A percentile compares a stretch with the other conserved stretches of the same genome.
Conservation (phyloP, 1,284 basidiomycete genomes). For the Naganishia sp. region DNA sequence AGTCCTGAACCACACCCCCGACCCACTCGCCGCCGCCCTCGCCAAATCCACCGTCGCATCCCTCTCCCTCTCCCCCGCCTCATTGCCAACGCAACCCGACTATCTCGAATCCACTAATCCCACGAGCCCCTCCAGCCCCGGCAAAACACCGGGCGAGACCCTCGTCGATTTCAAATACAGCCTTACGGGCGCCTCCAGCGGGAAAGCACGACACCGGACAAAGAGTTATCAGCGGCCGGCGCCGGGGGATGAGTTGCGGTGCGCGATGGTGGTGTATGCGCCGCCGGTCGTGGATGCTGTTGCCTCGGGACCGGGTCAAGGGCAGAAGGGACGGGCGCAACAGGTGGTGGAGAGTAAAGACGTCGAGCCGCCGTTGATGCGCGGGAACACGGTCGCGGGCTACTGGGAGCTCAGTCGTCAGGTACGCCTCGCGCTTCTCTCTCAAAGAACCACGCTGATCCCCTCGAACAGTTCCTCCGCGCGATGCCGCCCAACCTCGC, state of each 20-base stretch:
- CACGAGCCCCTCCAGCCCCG: constrained; percentile 30
- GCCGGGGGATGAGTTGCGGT: constrained; percentile 27
- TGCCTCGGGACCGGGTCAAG: neutral
- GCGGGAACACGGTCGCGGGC: constrained; percentile 78
- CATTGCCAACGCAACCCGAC: neutral
- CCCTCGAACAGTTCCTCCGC: constrained; percentile 39
- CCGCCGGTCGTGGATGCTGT: constrained; percentile 2
- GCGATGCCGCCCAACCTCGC: constrained; percentile 37
- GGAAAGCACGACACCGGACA: neutral
- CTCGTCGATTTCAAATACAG: constrained; percentile 32
- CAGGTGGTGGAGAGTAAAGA: constrained; percentile 36
- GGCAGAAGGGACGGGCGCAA: constrained; percentile 7
- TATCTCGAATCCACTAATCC: constrained; percentile 27
- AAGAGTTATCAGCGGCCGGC: constrained; percentile 20
- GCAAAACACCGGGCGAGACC: constrained; percentile 26
- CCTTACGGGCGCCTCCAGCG: neutral
- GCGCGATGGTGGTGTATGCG: constrained; percentile 33
- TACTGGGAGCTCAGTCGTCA: constrained; percentile 82
- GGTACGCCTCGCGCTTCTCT: constrained; percentile 53
- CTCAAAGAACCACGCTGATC: neutral
- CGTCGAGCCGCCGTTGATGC: constrained; percentile 57
- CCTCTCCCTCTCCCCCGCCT: constrained; percentile 29
- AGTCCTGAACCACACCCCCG: constrained; percentile 49
- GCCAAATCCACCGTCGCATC: constrained; percentile 48
- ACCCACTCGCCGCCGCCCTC: constrained; percentile 51